Base-by-base conservation (phyloP, 192 early-diverging fungal species). In the Backusella liffmaniae region DNA sequence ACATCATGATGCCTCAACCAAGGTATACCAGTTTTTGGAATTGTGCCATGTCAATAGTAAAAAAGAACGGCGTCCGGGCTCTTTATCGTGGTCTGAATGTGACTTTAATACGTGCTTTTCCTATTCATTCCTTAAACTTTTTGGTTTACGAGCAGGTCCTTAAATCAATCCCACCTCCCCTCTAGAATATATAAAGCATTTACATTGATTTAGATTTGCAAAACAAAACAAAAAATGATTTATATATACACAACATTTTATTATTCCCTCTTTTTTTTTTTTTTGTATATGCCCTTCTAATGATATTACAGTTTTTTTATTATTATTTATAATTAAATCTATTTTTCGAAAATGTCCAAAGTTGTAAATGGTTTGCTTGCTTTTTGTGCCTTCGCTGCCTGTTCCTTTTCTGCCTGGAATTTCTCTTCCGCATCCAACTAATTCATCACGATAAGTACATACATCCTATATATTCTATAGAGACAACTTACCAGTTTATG, bases 81-180 rank as follows among this genome's bases (percentile, higher is more conserved):
- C 79, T 95, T 1, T 95, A 95, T 76, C 88, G 91, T 53, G 93
- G 93, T 16, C 73, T 95, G 9, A 90, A 87, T 1, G 92, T 93
- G 18, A 94, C 91, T 34, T 84, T 93, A 8, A 87, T 94, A 29
- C 84, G 93, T 5, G 92, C 92, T 3, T 92, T 94, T 75, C 93
- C 93, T 0, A 89, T 95, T 73, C 93, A 95, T 77, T 90, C 90
- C 12, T 78, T 95, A n/a, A 95, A 95, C 77, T 95, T 93, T 88
- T 78, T 94, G 12, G 92, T 95, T 4, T 92, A 92, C 76, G 92
- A 94, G 80, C 84, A 84, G 78, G 70, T 71, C 42, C 70, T 71
- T 44, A 71, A 71, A 71, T 71, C 44, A 10, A 71, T 71, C 6
- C 70, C 70, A 21, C 44, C 70, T 7, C 39, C 39, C 7, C 56